Base-by-base conservation (phyloP, 129 eudicot species). In the Flaveria robusta region DNA sequence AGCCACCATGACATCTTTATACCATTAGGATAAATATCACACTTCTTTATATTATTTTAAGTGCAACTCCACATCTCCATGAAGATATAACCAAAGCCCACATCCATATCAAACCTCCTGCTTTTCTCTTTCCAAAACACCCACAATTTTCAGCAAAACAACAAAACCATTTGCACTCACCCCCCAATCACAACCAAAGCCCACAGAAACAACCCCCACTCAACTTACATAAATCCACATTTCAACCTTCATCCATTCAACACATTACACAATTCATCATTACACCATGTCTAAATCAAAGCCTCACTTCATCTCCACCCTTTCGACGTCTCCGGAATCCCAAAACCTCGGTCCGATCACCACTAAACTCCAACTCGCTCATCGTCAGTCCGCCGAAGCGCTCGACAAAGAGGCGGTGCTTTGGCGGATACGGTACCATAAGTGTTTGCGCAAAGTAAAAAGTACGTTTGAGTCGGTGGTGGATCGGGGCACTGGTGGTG, bases 351-450 rank as follows among this genome's bases (percentile, higher is more conserved):
- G 24, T 41, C 47, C 70, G 6, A 75, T 78, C 23, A 78, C 76
- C 1, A 69, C 63, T 8, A 66, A 78, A 2, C 82, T 78, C 39
- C 77, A 29, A 46, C 43, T 78, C 1, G 76, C 81, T 69, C 81
- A 77, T 26, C 70, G 58, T 68, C 75, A 43, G 2, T 27, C 60
- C 0, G 31, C 71, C 2, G 41, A 15, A 18, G 49, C 47, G 27
- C 70, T 77, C 11, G 63, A 58, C 42, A 78, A 78, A 29, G 82
- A 70, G 62, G 71, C 39, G 42, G 71, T 78, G 6, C 26, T 78
- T 8, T 55, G 82, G 64, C 71, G 82, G 34, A 70, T 78, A 45
- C 82, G 82, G 29, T 78, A 58, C 54, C 82, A 78, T 63, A 77
- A 69, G 26, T 58, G 70, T 27, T 18, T 77, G 7, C 59, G 76